Base-by-base conservation (phyloP, 345 rosid genomes). In the Geranium brycei region DNA sequence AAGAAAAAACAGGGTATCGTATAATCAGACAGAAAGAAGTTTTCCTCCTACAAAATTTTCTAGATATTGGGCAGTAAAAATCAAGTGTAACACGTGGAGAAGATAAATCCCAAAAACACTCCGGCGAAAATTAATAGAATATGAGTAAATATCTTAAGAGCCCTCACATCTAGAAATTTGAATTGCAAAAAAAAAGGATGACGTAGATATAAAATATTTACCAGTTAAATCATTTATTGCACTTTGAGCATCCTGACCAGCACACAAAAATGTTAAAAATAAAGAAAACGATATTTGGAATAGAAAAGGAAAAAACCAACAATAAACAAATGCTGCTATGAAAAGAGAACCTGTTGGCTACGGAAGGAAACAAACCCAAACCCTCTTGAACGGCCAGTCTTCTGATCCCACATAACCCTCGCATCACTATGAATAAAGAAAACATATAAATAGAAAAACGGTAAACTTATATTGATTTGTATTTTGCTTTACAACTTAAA, bases 331-430 rank as follows among this genome's bases (percentile, higher is more conserved):
- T 59, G 31, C 4, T 19, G 7, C 31, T 1, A 38, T 51, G 10
- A 56, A 57, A 31, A 55, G 10, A 38, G 4, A 38, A 88, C 99
- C 91, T 88, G 96, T 66, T 93, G 99, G 71, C 69, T 87, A 67
- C 96, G 83, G 79, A 93, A 93, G 71, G 99, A 93, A 76, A 93
- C 99, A 72, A 93, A 93, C 19, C 99, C 96, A 73, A 90, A 91
- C 31, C 99, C 99, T 76, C 97, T 91, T 55, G 99, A 93, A 59
- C 97, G 96, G 38, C 97, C 97, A 59, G 99, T 93, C 81, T 90
- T 93, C 72, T 93, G 97, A 76, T 93, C 99, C 99, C 99, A 91
- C 97, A 93, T 93, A 62, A 93, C 99, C 76, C 92, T 81, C 31
- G 93, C 91, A 86, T 89, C 96, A 58, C 96, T 89, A 69, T 23